Conservation (phyloP, 169 alveolate genomes). For the Cryptosporidium tyzzeri region DNA sequence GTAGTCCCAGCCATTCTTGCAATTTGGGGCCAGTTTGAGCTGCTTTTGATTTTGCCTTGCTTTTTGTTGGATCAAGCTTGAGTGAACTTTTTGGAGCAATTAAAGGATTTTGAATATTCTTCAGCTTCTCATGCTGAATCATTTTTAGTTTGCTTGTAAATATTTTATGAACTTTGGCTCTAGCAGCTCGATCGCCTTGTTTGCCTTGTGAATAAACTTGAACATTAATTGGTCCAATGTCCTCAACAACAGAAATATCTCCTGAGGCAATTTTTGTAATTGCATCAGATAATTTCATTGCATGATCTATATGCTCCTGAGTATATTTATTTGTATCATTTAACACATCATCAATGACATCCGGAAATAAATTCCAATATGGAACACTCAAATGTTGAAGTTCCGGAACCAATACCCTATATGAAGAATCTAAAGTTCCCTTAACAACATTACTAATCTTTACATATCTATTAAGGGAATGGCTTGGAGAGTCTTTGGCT, state of each 20-base stretch:
- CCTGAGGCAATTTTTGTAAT: conserved; percentile 53
- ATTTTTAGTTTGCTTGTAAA: conserved; percentile 56
- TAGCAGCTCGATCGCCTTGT: not conserved
- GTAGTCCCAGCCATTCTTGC: conserved; percentile 70
- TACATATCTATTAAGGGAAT: conserved; percentile 65
- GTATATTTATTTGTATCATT: conserved; percentile 56
- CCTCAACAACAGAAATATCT: conserved; percentile 58
- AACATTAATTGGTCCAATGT: conserved; percentile 42
- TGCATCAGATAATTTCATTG: conserved; percentile 69
- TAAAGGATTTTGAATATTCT: conserved; percentile 46
- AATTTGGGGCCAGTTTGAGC: conserved; percentile 15
- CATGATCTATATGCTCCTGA: conserved; percentile 64
- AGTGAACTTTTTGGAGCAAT: conserved; percentile 34
- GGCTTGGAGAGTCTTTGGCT: conserved; percentile 68
- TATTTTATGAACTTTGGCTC: conserved; percentile 57
- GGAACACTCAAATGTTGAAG: conserved; percentile 74
- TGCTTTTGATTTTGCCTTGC: conserved; percentile 21
- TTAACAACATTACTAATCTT: conserved; percentile 64
- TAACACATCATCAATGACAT: conserved; percentile 29
- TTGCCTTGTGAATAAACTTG: conserved; percentile 19
- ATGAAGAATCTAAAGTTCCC: conserved; percentile 67
- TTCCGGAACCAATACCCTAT: conserved; percentile 72
- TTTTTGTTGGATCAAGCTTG: conserved; percentile 25
- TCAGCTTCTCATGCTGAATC: conserved; percentile 42
- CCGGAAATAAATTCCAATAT: conserved; percentile 58